Evolutionary conservation across 2,329 filamentous ascomycete species (phyloP).

Genomic region (Aspergillus fumigatiaffinis): DNA sequence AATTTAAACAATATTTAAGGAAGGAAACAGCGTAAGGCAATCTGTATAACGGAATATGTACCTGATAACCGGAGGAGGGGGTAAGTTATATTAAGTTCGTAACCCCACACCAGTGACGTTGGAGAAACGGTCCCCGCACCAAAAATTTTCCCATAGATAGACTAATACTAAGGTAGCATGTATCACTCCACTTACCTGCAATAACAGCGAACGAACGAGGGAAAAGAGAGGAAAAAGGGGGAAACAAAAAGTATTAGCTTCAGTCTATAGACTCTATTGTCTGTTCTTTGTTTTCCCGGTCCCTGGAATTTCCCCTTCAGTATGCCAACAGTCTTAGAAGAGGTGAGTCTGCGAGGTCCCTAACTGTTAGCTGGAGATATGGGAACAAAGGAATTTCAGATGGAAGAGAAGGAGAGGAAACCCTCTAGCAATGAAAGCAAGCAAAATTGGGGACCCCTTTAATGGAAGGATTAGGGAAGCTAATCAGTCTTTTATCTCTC

Average conservation of each 20-base stretch:
- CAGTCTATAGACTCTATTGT: not conserved
- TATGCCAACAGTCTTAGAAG: slow-evolving; percentile 75
- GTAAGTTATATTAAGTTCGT: not conserved
- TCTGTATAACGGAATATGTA: not conserved
- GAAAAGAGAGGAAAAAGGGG: not conserved
- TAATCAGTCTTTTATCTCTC: not conserved
- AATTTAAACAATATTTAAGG: not conserved
- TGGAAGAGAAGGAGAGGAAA: not conserved
- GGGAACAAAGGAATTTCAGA: not conserved
- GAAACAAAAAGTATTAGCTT: slow-evolving; percentile 5
- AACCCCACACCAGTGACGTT: slow-evolving; percentile 2
- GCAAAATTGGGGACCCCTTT: not conserved
- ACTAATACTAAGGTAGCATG: not conserved
- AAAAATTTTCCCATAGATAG: not conserved
- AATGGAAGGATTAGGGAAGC: not conserved
- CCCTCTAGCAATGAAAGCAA: not conserved
- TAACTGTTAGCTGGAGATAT: not conserved
- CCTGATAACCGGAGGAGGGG: not conserved
- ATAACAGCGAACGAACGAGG: not conserved
- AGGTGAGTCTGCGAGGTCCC: slow-evolving; percentile 48
- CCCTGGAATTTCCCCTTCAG: slow-evolving; percentile 16
- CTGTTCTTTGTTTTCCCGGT: not conserved
- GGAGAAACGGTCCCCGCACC: not conserved
- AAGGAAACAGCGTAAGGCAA: not conserved
- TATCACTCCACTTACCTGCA: not conserved